Evolutionary conservation across 805 yeast species (phyloP).

Genomic region (Pichia ethanolica): DNA sequence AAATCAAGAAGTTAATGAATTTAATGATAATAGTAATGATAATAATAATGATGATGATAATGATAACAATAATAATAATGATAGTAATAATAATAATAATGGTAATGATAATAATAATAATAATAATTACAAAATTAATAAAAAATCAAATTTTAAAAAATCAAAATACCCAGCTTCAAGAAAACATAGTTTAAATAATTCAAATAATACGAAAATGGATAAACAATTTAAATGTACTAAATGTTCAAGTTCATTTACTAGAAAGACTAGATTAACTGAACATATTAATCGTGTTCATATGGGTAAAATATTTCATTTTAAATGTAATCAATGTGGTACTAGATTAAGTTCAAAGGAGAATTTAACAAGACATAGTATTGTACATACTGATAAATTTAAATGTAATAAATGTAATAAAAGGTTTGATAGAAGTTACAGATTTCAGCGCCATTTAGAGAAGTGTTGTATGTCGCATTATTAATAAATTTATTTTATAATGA

Average conservation of each 20-base stretch:
- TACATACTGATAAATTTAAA: conserved; percentile 23
- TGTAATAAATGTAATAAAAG: conserved; percentile 19
- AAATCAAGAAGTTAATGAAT: neutral
- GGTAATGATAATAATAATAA: neutral
- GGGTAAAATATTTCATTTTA: conserved; percentile 14
- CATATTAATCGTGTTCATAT: conserved; percentile 20
- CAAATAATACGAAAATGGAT: neutral
- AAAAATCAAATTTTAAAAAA: neutral
- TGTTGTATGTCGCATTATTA: conserved; percentile 7
- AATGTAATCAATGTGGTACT: conserved; percentile 18
- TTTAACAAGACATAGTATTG: conserved; percentile 22
- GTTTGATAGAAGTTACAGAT: conserved; percentile 23
- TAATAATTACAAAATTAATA: neutral
- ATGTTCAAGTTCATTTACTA: conserved; percentile 21
- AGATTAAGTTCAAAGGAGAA: conserved; percentile 21
- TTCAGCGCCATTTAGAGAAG: conserved; percentile 16
- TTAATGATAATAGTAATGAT: neutral
- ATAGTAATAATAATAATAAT: neutral
- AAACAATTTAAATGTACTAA: conserved; percentile 17
- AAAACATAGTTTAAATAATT: neutral
- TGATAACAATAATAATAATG: neutral
- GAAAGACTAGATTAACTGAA: conserved; percentile 22
- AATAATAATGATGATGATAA: neutral
- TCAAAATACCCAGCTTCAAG: neutral
- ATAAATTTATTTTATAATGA: no score